These are phyloP conservation scores for Globisporangium barbulae DNA, from an alignment of 352 stramenopile species.

Conservation along the genomic window DNA sequence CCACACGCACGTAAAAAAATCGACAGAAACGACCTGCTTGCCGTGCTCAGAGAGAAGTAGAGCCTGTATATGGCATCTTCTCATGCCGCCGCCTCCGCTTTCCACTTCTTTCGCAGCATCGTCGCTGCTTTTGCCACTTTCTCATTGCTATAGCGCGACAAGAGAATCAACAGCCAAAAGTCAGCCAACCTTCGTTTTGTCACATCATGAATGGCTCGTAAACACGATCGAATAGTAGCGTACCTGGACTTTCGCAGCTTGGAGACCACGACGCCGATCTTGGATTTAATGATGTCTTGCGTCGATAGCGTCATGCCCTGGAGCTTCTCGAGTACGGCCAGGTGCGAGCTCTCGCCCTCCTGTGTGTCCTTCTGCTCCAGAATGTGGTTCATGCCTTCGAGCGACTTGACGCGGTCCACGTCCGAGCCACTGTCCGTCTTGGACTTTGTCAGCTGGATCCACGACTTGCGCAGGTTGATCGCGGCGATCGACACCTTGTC, in stretches of 20 bases:
- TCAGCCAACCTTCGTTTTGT: constrained; percentile 32
- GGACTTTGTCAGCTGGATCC: constrained; percentile 64
- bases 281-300: constrained; percentile 76
- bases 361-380: constrained; percentile 41
- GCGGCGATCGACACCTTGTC: constrained; percentile 74
- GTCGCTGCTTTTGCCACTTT: constrained; percentile 52
- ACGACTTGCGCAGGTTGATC: constrained; percentile 60
- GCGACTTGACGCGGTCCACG: constrained; percentile 33
- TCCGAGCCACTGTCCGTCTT: constrained; percentile 29
- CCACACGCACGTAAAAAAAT: background rate
- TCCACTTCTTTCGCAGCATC: constrained; percentile 79
- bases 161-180: constrained; percentile 12
- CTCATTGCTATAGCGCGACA: constrained; percentile 34
- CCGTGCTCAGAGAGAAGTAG: constrained; percentile 1
- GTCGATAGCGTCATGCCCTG: constrained; percentile 61
- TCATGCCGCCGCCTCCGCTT: constrained; percentile 42
- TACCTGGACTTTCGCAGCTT: constrained; percentile 78
- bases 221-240: background rate
- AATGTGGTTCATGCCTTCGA: constrained; percentile 52
- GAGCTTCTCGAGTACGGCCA: constrained; percentile 53
- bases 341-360: constrained; percentile 32
- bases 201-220: background rate
- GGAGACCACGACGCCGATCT: constrained; percentile 70
- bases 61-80: background rate
- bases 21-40: too few species aligned